Conservation (phyloP, 1,284 basidiomycete genomes). For the Ceratobasidium theobromae region DNA sequence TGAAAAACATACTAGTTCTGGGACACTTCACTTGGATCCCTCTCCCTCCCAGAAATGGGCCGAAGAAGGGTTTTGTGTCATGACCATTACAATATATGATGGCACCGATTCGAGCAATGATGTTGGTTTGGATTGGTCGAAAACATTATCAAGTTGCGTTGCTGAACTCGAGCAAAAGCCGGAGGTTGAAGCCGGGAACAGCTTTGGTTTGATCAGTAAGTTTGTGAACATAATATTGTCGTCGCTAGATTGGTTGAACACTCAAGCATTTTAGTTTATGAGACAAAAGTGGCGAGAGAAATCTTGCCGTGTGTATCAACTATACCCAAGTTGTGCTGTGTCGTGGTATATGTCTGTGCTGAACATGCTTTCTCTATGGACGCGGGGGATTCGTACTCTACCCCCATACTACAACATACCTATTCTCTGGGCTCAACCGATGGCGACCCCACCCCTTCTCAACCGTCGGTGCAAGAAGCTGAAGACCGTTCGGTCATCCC, state of each 20-base stretch:
- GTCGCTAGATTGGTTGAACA: neutral
- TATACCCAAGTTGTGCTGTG: neutral
- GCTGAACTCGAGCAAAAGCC: neutral
- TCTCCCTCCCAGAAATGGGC: constrained; percentile 25
- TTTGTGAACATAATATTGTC: neutral
- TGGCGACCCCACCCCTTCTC: no score
- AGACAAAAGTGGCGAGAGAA: neutral
- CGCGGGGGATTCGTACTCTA: no score
- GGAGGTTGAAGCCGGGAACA: neutral
- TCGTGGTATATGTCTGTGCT: neutral
- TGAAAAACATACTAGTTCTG: neutral
- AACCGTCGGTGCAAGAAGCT: neutral
- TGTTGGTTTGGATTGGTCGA: neutral
- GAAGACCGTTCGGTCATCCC: neutral
- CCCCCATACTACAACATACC: constrained; percentile 1
- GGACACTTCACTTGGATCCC: constrained; percentile 7
- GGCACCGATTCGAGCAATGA: neutral
- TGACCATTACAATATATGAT: neutral
- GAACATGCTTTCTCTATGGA: no score
- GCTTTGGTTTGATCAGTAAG: constrained; percentile 21
- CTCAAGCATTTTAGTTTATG: constrained; percentile 4
- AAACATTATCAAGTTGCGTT: neutral
- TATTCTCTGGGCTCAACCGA: neutral
- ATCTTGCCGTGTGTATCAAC: neutral
- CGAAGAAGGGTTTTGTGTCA: constrained; percentile 24